Base-by-base conservation (phyloP, 2,329 filamentous ascomycete species). In the Colletotrichum cordylinicola region DNA sequence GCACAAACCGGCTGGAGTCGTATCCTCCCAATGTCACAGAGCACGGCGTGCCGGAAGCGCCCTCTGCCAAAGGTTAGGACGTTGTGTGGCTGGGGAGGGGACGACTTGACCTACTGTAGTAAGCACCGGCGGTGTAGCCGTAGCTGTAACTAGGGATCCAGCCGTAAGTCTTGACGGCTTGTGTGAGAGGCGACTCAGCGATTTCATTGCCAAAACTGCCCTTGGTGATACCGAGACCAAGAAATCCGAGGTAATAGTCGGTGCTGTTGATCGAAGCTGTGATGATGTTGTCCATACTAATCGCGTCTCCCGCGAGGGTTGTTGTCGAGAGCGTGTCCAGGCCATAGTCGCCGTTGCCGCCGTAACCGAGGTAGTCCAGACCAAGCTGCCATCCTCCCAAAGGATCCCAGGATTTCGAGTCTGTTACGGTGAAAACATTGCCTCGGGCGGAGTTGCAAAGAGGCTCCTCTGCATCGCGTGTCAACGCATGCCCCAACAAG, bases 41-140 rank as follows among this genome's bases (percentile, higher is more conserved):
- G 48, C 88, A 87, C 12, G 90, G 88, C 10, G 85, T 84, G 65
- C 88, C 87, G 37, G 79, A 80, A 29, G 74, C 79, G 79, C 85
- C 80, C 80, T 81, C 82, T 87, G 81, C 81, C 27, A 16, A 43
- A 72, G 73, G 58, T 70, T 39, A 75, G 72, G 85, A 84, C 71
- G 80, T 82, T 84, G 77, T 69, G 76, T 29, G 8, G 8, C 8
- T 52, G 43, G 67, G 80, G 31, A 81, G 77, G 67, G 33, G n/a
- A 9, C 15, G 31, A 24, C 18, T 69, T 18, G 18, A 83, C 90
- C 82, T 85, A 93, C 92, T 89, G 80, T 95, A 95, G 77, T 90
- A 89, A n/a, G 93, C 93, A 18, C 94, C 94, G 55, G 94, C 94
- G 5, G 94, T 95, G 82, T 93, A 96, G 67, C 93, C 93, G 81